phyloP scores from a whole-genome alignment of 2,329 filamentous ascomycete species.

The Colletotrichum filicis region DNA sequence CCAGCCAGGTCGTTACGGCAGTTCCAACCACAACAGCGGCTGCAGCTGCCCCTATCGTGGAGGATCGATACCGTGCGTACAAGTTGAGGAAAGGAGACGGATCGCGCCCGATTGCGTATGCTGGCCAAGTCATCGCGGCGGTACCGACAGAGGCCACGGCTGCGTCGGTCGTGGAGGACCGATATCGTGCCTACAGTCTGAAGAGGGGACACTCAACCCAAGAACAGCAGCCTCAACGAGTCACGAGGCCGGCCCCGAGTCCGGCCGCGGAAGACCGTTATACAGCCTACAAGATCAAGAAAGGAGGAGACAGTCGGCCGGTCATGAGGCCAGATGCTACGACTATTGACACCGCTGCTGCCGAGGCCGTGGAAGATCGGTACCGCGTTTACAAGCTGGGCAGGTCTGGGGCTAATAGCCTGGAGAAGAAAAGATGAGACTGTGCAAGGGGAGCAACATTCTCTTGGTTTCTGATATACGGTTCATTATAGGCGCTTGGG shows the following conservation, averaged over 20 bases:
- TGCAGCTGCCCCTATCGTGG: background rate
- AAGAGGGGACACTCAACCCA: background rate
- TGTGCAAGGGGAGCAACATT: constrained; percentile 20
- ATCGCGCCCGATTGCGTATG: background rate
- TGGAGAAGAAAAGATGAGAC: constrained; percentile 17
- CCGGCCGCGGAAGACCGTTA: background rate
- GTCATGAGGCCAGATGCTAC: background rate
- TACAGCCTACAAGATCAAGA: background rate
- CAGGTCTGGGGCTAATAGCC: background rate
- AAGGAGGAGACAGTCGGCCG: background rate
- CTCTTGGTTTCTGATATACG: constrained; percentile 9
- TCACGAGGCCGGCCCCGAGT: background rate
- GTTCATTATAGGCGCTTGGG: background rate
- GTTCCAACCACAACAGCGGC: background rate
- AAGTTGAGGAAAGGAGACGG: constrained; percentile 1
- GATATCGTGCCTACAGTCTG: constrained; percentile 2
- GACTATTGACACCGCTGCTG: background rate
- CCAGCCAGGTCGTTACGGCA: too few relatives aligned
- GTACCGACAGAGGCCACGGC: background rate
- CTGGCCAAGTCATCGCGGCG: too few relatives aligned
- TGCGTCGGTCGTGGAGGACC: background rate
- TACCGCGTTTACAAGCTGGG: background rate
- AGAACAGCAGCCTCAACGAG: background rate
- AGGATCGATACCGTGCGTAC: background rate
- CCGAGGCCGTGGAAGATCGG: background rate